These are phyloP conservation scores for Panicum hallii DNA, from an alignment of 202 grass and related monocot genomes.

Conservation along the genomic window DNA sequence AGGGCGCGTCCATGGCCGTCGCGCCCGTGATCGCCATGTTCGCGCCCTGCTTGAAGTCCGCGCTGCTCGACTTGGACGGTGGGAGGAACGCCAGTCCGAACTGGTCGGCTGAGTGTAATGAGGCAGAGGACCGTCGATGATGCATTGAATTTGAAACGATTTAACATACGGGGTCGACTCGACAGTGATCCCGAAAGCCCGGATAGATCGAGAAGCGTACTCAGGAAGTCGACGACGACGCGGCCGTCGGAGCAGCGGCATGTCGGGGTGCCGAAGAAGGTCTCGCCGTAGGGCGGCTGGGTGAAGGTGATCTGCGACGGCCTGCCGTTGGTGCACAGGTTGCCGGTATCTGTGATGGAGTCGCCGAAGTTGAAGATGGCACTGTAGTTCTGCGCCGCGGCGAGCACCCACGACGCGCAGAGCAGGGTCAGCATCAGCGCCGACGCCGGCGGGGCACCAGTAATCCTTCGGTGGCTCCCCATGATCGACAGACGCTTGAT, in stretches of 20 bases:
- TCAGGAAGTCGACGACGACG: slow-evolving; percentile 79
- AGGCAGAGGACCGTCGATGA: too few relatives aligned
- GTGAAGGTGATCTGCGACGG: slow-evolving; percentile 74
- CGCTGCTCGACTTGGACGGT: slow-evolving; percentile 63
- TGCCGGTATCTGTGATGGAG: slow-evolving; percentile 90
- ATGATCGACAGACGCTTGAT: neutral
- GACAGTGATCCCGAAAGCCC: too few relatives aligned
- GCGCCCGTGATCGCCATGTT: slow-evolving; percentile 94
- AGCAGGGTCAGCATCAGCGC: neutral
- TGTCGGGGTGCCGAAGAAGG: slow-evolving; percentile 78
- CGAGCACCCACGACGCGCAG: neutral
- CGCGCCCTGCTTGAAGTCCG: slow-evolving; percentile 75
- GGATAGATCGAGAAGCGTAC: slow-evolving; percentile 1
- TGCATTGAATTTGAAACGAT: neutral
- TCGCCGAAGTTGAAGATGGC: slow-evolving; percentile 91
- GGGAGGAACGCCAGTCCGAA: slow-evolving; percentile 73
- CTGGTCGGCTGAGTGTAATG: slow-evolving; percentile 42
- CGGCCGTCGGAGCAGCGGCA: slow-evolving; percentile 88
- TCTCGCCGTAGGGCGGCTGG: slow-evolving; percentile 84
- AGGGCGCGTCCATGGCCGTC: slow-evolving; percentile 70
- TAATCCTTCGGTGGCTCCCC: neutral
- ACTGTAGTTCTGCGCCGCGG: slow-evolving; percentile 71
- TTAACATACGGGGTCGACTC: neutral
- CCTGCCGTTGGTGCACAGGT: slow-evolving; percentile 65
- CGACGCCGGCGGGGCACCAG: neutral